Evolutionary conservation across 2,329 filamentous ascomycete genomes (phyloP), one percentile per base, ranked within the genome.

Genomic region (Neofusicoccum ribis): DNA sequence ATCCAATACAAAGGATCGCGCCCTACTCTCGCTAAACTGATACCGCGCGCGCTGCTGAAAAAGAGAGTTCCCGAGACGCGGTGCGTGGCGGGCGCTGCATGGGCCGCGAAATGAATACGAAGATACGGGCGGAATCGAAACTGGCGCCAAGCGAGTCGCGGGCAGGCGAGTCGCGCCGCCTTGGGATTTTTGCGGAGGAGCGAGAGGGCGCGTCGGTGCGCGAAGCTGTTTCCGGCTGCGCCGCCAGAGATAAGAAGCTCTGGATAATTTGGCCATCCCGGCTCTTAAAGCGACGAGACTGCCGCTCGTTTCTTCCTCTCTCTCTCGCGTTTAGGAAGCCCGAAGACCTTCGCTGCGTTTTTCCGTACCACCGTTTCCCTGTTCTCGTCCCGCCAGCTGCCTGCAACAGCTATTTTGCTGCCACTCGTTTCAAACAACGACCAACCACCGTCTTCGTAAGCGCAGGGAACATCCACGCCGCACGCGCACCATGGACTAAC

Each of bases 41-140:
- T 31, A 31, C 27, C 27, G 27, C 27, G 5, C 6, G 5, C 27
- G 27, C 27, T 31, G 5, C 27, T 31, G 27, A 5, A 31, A 3
- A 31, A 7, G 27, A 31, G 27, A 5, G 27, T 31, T 31, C 27
- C 27, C 27, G 27, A 31, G 27, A 7, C 27, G 27, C 27, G 44
- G 44, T 11, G 44, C 44, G 44, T 27, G 5, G 23, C 46, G 23
- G 46, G 37, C 27, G 15, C 34, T 31, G 27, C 27, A 20, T 20
- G 52, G 54, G 23, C 39, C 8, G 56, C 37, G 56, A 60, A 60
- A 60, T 60, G 56, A 60, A 60, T 27, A 60, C 56, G 56, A 60
- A 37, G 41, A 49, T 60, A 60, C 41, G n/a, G 56, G 15, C 54
- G 20, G 43, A 36, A 7, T 34, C 56, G 31, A 23, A 14, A 59